Base-by-base conservation (phyloP, 495 filamentous ascomycete species). In the Talaromyces thailandensis region DNA sequence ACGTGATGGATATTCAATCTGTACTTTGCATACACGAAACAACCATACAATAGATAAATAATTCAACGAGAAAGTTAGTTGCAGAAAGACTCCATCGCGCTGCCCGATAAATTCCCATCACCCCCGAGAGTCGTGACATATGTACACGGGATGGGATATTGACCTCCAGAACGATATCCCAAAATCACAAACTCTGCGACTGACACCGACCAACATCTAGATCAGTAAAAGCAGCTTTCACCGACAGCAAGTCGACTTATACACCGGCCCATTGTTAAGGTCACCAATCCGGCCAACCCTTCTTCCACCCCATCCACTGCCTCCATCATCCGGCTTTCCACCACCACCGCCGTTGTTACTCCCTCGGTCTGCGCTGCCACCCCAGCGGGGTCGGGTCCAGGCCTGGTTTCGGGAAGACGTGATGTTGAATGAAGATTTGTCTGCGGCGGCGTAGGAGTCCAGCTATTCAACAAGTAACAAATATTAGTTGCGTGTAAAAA, bases 381-480 rank as follows among this genome's bases (percentile, higher is more conserved):
- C 65, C 69, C 69, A 72, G 7, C 66, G 66, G 45, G 69, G 51
- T 57, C 67, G 62, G 3, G 65, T 68, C 21, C 62, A 66, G 18
- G 63, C 58, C 24, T 61, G 40, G 37, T 72, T 73, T 6, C 59
- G 61, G 6, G 68, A 14, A 9, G 65, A 63, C 55, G 68, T 58
- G 48, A 84, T 72, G 64, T 90, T 91, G 72, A 88, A 91, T 21
- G 74, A 67, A 2, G 86, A 89, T 26, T 75, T 76, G 68, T 87
- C 80, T 0, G 86, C 88, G 9, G 87, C 77, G 60, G 74, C 74
- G 73, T 89, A 88, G 1, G 86, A 79, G 64, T 90, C 87, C 53
- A 90, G 73, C 84, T 61, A n/a, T 61, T 0, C 0, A 26, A n/a
- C n/a, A n/a, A n/a, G n/a, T n/a, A n/a, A n/a, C n/a, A n/a, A n/a